Conservation (phyloP, 2,329 filamentous ascomycete species). For the Ascochyta rabiei region DNA sequence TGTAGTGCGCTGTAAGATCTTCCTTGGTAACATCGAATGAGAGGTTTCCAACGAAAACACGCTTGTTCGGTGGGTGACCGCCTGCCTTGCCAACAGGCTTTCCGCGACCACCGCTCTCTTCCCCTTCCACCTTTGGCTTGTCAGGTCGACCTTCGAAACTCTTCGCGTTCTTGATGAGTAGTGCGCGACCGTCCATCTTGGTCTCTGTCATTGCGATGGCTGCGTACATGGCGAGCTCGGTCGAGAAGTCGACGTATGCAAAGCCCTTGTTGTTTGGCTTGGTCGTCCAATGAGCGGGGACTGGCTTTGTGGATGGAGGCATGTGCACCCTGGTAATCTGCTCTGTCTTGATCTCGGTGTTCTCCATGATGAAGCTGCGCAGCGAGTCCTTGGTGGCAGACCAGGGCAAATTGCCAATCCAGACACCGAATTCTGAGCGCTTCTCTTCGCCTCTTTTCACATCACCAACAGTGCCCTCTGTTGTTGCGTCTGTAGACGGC, state of each 20-base stretch:
- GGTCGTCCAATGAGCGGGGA: conserved; percentile 49
- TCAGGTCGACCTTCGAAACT: conserved; percentile 89
- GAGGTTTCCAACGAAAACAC: conserved; percentile 77
- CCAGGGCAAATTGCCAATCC: conserved; percentile 97
- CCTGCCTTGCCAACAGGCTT: conserved; percentile 37
- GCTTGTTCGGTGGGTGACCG: conserved; percentile 72
- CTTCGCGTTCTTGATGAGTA: conserved; percentile 92
- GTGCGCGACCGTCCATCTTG: conserved; percentile 73
- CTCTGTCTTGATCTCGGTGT: conserved; percentile 63
- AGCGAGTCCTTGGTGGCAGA: conserved; percentile 75
- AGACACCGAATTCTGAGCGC: conserved; percentile 83
- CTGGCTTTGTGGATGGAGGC: conserved; percentile 59
- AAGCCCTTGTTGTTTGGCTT: conserved; percentile 85
- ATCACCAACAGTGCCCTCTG: conserved; percentile 35
- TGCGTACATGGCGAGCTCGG: conserved; percentile 69
- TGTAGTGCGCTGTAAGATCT: conserved; percentile 79
- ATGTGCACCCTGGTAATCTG: conserved; percentile 86
- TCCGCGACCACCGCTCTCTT: conserved; percentile 28
- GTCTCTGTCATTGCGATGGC: conserved; percentile 88
- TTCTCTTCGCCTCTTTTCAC: conserved; percentile 47
- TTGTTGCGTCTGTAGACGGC: conserved; percentile 15
- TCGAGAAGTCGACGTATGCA: conserved; percentile 91
- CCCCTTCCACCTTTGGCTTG: conserved; percentile 57
- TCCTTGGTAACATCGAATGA: conserved; percentile 69
- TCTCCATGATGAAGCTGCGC: conserved; percentile 77